Conservation (phyloP, 805 yeast genomes). For the Teunomyces barrocoloradensis region DNA sequence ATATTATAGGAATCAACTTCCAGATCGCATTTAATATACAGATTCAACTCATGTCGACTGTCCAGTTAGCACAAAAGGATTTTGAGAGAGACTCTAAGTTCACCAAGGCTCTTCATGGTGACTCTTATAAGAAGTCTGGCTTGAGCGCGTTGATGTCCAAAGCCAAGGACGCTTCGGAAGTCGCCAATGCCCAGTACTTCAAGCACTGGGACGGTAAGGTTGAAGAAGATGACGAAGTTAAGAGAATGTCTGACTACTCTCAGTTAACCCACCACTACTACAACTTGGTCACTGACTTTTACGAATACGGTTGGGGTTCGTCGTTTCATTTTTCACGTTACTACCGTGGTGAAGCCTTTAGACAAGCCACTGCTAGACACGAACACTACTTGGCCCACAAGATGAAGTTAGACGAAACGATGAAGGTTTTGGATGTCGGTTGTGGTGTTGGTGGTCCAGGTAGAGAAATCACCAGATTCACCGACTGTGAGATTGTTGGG, state of each 20-base stretch:
- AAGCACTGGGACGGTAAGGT: constrained; percentile 97
- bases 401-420: constrained; percentile 73
- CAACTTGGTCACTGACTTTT: constrained; percentile 95
- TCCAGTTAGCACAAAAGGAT: constrained; percentile 42
- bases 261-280: constrained; percentile 92
- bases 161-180: constrained; percentile 70
- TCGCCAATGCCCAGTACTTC: constrained; percentile 87
- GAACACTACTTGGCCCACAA: constrained; percentile 91
- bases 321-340: constrained; percentile 96
- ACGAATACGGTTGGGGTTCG: constrained; percentile 99
- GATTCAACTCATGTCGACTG: constrained; percentile 7
- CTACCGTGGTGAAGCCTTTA: constrained; percentile 89
- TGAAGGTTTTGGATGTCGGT: constrained; percentile 94
- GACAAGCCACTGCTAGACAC: constrained; percentile 94
- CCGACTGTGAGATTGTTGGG: constrained; percentile 84
- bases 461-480: constrained; percentile 89
- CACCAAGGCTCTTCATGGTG: constrained; percentile 85
- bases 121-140: constrained; percentile 65
- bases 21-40: not conserved
- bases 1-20: not conserved
- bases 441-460: constrained; percentile 99
- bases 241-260: constrained; percentile 81
- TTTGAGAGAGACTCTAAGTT: constrained; percentile 64
- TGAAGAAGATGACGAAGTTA: constrained; percentile 64
- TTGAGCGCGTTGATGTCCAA: constrained; percentile 74